Evolutionary conservation across 257 asterid species (phyloP), one percentile per base, ranked within the genome.

Genomic region (Gentiana macrophylla): DNA sequence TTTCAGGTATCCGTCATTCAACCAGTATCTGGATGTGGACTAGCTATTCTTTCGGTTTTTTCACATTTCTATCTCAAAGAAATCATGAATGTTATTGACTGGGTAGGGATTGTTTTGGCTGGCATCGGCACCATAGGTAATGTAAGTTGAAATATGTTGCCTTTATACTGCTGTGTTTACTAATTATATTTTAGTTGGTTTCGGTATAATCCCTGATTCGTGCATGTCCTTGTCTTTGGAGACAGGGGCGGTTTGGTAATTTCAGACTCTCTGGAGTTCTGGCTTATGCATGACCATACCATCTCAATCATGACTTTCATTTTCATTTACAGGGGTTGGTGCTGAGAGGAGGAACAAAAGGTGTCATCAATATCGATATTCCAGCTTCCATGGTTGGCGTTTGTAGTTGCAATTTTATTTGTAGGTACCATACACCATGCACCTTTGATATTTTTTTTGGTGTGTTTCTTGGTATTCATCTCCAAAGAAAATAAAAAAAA

Each of bases 11-110:
- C 95, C 13, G 95, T 92, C 63, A 77, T 92, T 72, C 99, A 92
- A 72, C 99, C 99, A 38, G 97, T 92, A 75, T 92, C 99, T 52
- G 99, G 99, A 73, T 88, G 97, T 49, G 99, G 99, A 59, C 95
- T 92, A 53, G 97, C 95, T 51, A 88, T 92, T 61, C 99, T 92
- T 73, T 92, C 94, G 24, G 73, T 92, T 50, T 92, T 92, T 67
- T 92, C 99, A 59, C 99, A 92, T 82, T 92, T 92, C 73, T 88
- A 92, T 80, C 74, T 92, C 49, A 77, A 88, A 86, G 99, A 92
- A 80, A 86, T 78, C 67, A 92, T 92, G 99, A 92, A 92, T 72
- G 70, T 72, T 64, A 57, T 92, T 68, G 99, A 92, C 75, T 92
- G 99, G 99, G 64, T 92, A n/a, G 99, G 91, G 48, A 92, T 92